Percentiles rank a stretch among this genome's conserved stretches.
phyloP scores from a whole-genome alignment of 345 rosid genomes.

The Kandelia obovata region DNA sequence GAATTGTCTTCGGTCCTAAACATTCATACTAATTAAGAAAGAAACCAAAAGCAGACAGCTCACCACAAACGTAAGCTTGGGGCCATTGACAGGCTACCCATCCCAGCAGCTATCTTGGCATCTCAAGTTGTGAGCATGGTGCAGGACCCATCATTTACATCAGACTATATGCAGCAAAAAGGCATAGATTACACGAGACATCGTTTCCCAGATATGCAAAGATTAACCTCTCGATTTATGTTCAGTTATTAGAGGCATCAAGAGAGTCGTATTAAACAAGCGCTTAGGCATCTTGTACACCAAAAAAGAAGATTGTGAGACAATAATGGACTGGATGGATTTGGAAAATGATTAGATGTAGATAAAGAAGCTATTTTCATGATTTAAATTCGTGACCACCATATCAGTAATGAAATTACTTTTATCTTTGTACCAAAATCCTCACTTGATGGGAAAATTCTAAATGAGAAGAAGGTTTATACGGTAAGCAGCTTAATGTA shows the following conservation, averaged over 20 bases:
- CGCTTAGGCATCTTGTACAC: background rate
- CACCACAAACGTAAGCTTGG: constrained; percentile 55
- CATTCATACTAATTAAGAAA: background rate
- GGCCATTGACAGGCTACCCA: constrained; percentile 97
- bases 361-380: no score
- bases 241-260: background rate
- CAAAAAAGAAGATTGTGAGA: background rate
- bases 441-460: no score
- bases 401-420: no score
- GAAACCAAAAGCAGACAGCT: constrained; percentile 14
- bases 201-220: background rate
- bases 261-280: background rate
- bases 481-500: no score
- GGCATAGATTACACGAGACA: constrained; percentile 2
- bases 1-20: background rate
- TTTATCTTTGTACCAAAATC: no score
- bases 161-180: constrained; percentile 40
- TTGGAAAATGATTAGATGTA: background rate
- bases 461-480: background rate
- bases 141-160: constrained; percentile 72
- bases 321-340: background rate
- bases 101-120: constrained; percentile 89
- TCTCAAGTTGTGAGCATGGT: constrained; percentile 92
- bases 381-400: no score
- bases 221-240: background rate